Base-by-base conservation (phyloP, 768 basidiomycete species). In the Mycena belliarum region DNA sequence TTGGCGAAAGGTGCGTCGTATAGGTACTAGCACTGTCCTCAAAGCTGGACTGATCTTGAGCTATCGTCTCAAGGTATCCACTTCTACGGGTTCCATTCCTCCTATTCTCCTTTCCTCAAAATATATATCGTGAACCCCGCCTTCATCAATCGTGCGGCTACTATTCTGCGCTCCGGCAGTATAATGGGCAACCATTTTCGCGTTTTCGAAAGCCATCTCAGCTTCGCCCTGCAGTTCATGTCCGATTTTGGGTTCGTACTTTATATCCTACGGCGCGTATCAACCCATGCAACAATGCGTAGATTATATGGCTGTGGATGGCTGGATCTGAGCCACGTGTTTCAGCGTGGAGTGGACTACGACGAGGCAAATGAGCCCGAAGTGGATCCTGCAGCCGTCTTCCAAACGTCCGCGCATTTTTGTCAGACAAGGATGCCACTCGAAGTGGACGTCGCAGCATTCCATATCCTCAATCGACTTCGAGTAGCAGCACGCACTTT, bases 61-160 rank as follows among this genome's bases (percentile, higher is more conserved):
- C 20, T 25, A 23, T 14, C 32, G 29, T 14, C 20, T 28, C 4
- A 23, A 63, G 62, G 62, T 8, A 76, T 94, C 18, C 88, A 90
- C 67, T 97, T 98, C 73, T 98, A 98, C 72, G 95, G 97, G 10
- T 98, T 95, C 70, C 89, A 93, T 69, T 77, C 88, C 12, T 83
- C 86, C 25, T 90, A 93, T 66, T 79, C 82, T 6, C 93, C 93
- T 9, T 99, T 91, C 75, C 83, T 98, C 71, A 98, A 98, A 71
- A 81, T 99, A 47, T 76, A 85, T 63, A 71, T 94, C 42, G 77
- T 78, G 41, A 85, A 96, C 63, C 95, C 96, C 14, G 69, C 78
- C 1, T 70, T 85, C 63, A 75, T 89, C 63, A 84, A 77, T 65
- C 88, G 91, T 28, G 81, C 87, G 14, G 82, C 84, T 42, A 84